A percentile compares a stretch with the other conserved stretches of the same genome.
Evolutionary conservation across 306 rosid species (phyloP).

Genomic region (Gastrolobium villosum): DNA sequence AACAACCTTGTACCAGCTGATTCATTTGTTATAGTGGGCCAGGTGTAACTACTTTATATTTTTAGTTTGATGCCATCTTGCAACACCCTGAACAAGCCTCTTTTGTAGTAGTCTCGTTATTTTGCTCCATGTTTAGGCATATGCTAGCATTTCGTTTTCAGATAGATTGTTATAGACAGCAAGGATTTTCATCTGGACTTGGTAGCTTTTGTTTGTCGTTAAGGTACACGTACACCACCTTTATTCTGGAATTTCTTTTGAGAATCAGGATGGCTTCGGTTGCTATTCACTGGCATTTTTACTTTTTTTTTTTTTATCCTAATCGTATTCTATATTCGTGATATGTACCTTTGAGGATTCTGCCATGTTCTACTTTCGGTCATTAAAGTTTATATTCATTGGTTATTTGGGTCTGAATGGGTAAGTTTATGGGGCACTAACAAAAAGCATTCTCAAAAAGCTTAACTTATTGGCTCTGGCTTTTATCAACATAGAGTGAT

Average conservation of each 20-base stretch:
- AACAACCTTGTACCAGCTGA: too few species aligned
- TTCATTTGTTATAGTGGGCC: background rate
- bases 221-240: too few species aligned
- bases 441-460: conserved; percentile 41
- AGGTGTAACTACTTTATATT: background rate
- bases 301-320: background rate
- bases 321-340: background rate
- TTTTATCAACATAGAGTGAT: conserved; percentile 30
- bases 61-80: conserved; percentile 13
- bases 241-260: background rate
- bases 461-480: conserved; percentile 15
- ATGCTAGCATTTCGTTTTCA: background rate
- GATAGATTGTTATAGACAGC: background rate
- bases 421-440: conserved; percentile 55
- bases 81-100: background rate
- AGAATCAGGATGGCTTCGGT: conserved; percentile 23
- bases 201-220: background rate
- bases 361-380: conserved; percentile 49
- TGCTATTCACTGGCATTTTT: background rate
- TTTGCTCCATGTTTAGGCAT: background rate
- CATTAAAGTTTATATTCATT: conserved; percentile 39
- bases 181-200: background rate
- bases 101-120: too few species aligned
- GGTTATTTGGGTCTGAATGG: conserved; percentile 37
- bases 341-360: conserved; percentile 28